These are phyloP conservation scores for Paratinospora sagittata DNA, from an alignment of 164 flowering plant genomes.

Conservation along the genomic window DNA sequence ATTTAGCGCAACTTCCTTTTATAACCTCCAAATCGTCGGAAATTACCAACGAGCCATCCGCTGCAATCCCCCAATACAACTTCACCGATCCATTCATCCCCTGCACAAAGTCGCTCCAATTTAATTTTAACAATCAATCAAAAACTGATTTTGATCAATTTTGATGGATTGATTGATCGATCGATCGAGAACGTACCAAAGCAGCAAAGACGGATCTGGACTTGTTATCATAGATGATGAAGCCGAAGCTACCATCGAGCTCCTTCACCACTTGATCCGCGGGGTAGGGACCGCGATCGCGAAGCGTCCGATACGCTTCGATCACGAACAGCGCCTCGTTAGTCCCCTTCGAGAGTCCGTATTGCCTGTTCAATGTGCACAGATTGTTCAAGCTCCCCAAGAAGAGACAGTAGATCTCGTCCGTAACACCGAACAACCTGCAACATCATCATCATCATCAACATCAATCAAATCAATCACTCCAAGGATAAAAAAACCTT, in stretches of 20 bases:
- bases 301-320: slow-evolving; percentile 76
- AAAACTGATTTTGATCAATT: no score
- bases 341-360: slow-evolving; percentile 61
- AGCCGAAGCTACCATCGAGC: slow-evolving; percentile 79
- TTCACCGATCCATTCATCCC: slow-evolving; percentile 70
- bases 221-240: slow-evolving; percentile 70
- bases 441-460: no score
- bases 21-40: slow-evolving; percentile 72
- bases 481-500: no score
- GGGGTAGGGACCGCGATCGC: slow-evolving; percentile 88
- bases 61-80: slow-evolving; percentile 89
- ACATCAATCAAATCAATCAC: no score
- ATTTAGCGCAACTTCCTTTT: slow-evolving; percentile 79
- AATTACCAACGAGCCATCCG: slow-evolving; percentile 85
- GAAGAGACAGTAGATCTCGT: slow-evolving; percentile 80
- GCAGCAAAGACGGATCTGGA: slow-evolving; percentile 64
- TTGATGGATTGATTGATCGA: no score
- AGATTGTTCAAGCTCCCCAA: slow-evolving; percentile 72
- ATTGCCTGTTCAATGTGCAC: slow-evolving; percentile 49
- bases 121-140: no score
- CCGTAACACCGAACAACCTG: slow-evolving; percentile 75
- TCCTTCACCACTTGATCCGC: slow-evolving; percentile 95
- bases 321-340: slow-evolving; percentile 79
- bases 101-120: no score
- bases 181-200: slow-evolving; percentile 57